Conservation (phyloP, 2,329 filamentous ascomycete genomes). For the Aspergillus piperis region DNA sequence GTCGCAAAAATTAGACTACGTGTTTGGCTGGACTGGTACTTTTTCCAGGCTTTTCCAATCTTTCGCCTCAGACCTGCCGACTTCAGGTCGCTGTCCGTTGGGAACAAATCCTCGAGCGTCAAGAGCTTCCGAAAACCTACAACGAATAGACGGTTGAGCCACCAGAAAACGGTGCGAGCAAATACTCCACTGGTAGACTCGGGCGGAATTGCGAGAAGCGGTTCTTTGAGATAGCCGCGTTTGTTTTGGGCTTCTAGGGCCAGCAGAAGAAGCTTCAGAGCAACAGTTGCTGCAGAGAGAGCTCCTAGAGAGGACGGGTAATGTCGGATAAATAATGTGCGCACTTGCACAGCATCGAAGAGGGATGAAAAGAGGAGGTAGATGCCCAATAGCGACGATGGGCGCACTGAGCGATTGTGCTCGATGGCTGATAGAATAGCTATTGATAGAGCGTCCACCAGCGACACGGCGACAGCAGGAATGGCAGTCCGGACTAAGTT, state of each 20-base stretch:
- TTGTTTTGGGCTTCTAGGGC: constrained; percentile 49
- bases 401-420: constrained; percentile 27
- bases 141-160: constrained; percentile 37
- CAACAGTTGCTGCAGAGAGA: constrained; percentile 39
- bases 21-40: neutral
- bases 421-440: constrained; percentile 11
- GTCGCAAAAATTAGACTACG: constrained; percentile 14
- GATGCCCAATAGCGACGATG: constrained; percentile 31
- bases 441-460: neutral
- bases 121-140: constrained; percentile 26
- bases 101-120: constrained; percentile 19
- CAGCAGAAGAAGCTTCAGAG: constrained; percentile 44
- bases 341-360: constrained; percentile 45
- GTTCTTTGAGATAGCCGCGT: constrained; percentile 21
- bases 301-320: constrained; percentile 34
- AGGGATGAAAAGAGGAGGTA: constrained; percentile 46
- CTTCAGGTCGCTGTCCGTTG: neutral
- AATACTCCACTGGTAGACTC: constrained; percentile 29
- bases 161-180: constrained; percentile 37
- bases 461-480: neutral
- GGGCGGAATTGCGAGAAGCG: constrained; percentile 16
- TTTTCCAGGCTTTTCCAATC: neutral
- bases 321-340: constrained; percentile 37
- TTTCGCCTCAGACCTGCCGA: neutral
- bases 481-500: neutral